Evolutionary conservation across 495 filamentous ascomycete genomes (phyloP), one percentile per base, ranked within the genome.

Genomic region (Aspergillus olivimuriae): DNA sequence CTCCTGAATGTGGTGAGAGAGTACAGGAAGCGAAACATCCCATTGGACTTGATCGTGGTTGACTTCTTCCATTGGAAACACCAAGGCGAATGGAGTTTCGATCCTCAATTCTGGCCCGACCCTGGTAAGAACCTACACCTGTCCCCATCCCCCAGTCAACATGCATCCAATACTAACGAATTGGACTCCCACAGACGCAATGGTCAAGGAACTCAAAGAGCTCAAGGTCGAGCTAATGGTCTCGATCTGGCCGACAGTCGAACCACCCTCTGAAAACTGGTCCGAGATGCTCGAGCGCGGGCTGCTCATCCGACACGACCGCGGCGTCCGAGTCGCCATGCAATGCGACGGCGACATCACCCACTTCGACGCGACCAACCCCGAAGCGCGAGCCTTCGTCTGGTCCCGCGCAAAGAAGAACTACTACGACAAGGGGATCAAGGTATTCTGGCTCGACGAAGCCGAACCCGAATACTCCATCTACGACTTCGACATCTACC

Each of bases 41-140:
- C 75, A 1, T 45, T 79, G 22, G 75, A 80, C 49, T 38, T 81
- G n/a, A 77, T 80, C 26, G 77, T 80, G 4, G 56, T 73, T 39
- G 77, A 81, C 44, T 80, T 74, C 57, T 80, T 81, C 48, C 77
- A 81, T 47, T 81, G 77, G 77, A 68, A 68, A 9, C 56, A 65
- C n/a, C 73, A 81, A 46, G 77, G 77, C 11, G 73, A 77, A 38
- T 80, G 75, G 75, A 69, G 56, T 16, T 80, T 81, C 48, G 77
- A 81, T 46, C 60, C 68, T 11, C 58, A 64, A 20, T 79, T 67
- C 52, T 81, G 74, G 75, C 77, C 77, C 5, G 73, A 81, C 50
- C 69, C 72, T 23, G 64, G 69, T 65, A 50, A 52, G 61, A 50
- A 4, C 24, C 39, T 28, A n/a, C 3, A 8, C 10, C 21, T 2